phyloP scores from a whole-genome alignment of 1,284 basidiomycete species.

The Sanghuangporus weigelae region DNA sequence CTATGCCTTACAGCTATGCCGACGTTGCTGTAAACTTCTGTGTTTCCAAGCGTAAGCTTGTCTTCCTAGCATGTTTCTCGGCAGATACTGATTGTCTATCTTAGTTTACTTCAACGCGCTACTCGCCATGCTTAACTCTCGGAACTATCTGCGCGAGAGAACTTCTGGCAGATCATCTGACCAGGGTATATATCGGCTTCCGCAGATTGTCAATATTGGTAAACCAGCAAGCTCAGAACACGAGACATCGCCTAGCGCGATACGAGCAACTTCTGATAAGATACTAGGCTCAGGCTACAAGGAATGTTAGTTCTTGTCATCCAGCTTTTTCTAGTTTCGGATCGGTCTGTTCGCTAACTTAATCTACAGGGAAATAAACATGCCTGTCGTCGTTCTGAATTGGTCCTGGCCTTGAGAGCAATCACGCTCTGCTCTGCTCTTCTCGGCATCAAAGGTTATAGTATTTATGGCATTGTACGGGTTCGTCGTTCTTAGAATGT shows the following conservation, averaged over 20 bases:
- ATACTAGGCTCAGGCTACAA: no score
- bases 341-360: neutral
- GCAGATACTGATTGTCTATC: neutral
- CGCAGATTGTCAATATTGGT: neutral
- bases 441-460: no score
- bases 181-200: neutral
- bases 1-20: constrained; percentile 21
- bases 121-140: constrained; percentile 11
- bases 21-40: constrained; percentile 23
- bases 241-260: no score
- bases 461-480: no score
- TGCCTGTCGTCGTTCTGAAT: no score
- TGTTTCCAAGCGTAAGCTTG: constrained; percentile 21
- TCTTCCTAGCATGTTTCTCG: neutral
- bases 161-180: neutral
- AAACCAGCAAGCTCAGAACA: neutral
- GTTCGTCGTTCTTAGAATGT: no score
- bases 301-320: no score
- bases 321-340: no score
- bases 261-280: no score
- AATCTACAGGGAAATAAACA: no score
- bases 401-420: no score
- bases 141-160: neutral
- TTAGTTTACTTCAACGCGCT: constrained; percentile 14
- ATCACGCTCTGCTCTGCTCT: no score